Percentiles rank a stretch among this genome's conserved stretches.
Evolutionary conservation across 208 protist species (phyloP).

Genomic region (Crithidia expoeki): DNA sequence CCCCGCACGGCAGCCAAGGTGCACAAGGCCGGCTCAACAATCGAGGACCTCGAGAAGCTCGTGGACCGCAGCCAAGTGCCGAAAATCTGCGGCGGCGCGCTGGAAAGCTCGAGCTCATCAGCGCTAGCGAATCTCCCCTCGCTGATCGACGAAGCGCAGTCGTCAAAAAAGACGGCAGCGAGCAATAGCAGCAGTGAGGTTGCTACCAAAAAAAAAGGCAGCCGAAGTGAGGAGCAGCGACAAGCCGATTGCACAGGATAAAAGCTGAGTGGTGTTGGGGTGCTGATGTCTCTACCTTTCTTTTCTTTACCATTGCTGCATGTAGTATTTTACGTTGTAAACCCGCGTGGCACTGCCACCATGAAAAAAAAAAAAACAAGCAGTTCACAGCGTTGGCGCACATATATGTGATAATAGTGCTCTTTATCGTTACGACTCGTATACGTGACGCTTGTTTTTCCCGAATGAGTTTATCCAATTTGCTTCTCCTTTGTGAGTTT

Average conservation of each 20-base stretch:
- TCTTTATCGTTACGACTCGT: too few relatives aligned
- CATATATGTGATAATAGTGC: too few relatives aligned
- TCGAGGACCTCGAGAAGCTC: slow-evolving; percentile 51
- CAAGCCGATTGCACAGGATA: neutral
- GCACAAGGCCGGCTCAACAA: slow-evolving; percentile 35
- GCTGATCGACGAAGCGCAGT: neutral
- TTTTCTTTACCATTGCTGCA: too few relatives aligned
- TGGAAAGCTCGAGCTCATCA: slow-evolving; percentile 13
- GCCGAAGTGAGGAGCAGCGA: neutral
- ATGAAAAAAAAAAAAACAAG: too few relatives aligned
- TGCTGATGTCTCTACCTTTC: too few relatives aligned
- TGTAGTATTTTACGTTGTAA: too few relatives aligned
- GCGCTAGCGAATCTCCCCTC: slow-evolving; percentile 24
- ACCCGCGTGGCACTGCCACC: too few relatives aligned
- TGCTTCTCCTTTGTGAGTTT: too few relatives aligned
- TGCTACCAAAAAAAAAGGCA: neutral
- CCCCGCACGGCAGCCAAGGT: slow-evolving; percentile 48
- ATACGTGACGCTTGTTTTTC: too few relatives aligned
- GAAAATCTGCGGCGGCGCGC: slow-evolving; percentile 33
- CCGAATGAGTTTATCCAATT: too few relatives aligned
- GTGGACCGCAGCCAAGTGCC: slow-evolving; percentile 47
- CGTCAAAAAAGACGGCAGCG: neutral
- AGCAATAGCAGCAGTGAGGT: neutral
- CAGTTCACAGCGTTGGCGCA: too few relatives aligned
- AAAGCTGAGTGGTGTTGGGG: too few relatives aligned